phyloP scores from a whole-genome alignment of 768 basidiomycete species.

The Mycena sanguinolenta region DNA sequence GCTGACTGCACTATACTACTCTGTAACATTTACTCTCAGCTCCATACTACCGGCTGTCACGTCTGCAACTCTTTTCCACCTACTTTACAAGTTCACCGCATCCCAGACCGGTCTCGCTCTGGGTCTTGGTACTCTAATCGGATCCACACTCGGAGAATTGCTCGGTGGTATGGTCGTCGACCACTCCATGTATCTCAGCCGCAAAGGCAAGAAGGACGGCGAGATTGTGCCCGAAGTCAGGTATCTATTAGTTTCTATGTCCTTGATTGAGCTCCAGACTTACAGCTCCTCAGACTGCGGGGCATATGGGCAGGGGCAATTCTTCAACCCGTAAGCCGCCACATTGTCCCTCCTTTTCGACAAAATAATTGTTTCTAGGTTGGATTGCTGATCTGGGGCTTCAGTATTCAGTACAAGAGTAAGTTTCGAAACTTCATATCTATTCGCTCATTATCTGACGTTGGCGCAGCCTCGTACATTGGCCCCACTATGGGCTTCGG shows the following conservation, averaged over 20 bases:
- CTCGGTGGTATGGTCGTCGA: conserved; percentile 32
- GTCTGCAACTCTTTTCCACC: conserved; percentile 29
- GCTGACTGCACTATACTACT: conserved; percentile 30
- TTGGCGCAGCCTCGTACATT: conserved; percentile 17
- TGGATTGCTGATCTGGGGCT: conserved; percentile 28
- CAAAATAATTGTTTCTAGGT: conserved; percentile 11
- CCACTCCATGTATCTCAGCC: conserved; percentile 26
- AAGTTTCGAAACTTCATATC: neutral
- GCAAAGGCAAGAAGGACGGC: conserved; percentile 16
- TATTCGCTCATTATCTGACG: neutral
- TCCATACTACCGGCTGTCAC: conserved; percentile 35
- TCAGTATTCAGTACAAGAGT: conserved; percentile 34
- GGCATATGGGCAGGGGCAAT: conserved; percentile 29
- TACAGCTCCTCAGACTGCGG: conserved; percentile 6
- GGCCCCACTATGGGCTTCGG: conserved; percentile 31
- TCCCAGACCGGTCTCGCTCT: conserved; percentile 27
- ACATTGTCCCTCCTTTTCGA: neutral
- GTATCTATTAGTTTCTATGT: neutral
- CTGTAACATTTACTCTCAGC: conserved; percentile 24
- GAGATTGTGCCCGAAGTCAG: conserved; percentile 26
- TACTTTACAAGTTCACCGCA: conserved; percentile 24
- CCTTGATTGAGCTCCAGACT: neutral
- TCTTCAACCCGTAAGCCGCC: conserved; percentile 16
- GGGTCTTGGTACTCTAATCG: conserved; percentile 26
- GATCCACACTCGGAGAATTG: conserved; percentile 30